Conservation (phyloP, 2,329 filamentous ascomycete genomes). For the Monosporascus cannonballus region DNA sequence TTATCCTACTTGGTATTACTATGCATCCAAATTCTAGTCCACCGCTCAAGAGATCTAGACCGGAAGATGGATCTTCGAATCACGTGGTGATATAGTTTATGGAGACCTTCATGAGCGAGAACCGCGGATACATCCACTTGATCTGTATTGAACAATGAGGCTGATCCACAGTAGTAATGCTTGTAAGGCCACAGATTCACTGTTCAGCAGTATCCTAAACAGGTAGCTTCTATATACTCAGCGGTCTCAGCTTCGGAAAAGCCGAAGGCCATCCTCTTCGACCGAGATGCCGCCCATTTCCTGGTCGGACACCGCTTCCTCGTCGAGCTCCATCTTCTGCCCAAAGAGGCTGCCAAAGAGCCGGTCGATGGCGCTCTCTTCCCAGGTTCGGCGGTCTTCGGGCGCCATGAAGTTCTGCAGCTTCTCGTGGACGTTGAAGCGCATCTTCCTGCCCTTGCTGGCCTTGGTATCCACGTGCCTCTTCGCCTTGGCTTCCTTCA, state of each 20-base stretch:
- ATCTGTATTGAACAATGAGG: too few species aligned
- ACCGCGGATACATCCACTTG: too few species aligned
- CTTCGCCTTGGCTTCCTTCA: constrained; percentile 72
- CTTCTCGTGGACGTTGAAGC: constrained; percentile 94
- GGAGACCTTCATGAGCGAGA: too few species aligned
- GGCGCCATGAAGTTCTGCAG: constrained; percentile 97
- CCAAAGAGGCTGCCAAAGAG: constrained; percentile 73
- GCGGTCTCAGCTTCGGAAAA: constrained; percentile 36
- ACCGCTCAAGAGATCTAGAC: too few species aligned
- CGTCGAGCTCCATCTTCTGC: constrained; percentile 59
- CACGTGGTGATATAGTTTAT: too few species aligned
- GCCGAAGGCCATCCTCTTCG: constrained; percentile 46
- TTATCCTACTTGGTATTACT: too few species aligned
- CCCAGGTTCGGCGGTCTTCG: constrained; percentile 76
- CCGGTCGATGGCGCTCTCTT: constrained; percentile 68
- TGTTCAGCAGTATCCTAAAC: not conserved
- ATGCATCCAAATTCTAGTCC: too few species aligned
- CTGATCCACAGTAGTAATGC: too few species aligned
- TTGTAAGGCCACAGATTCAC: too few species aligned
- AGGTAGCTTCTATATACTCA: not conserved
- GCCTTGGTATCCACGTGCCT: constrained; percentile 88
- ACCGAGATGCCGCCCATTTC: constrained; percentile 44
- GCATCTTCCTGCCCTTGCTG: constrained; percentile 89
- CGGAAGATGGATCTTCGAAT: too few species aligned
- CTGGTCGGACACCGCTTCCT: constrained; percentile 45